Conservation (phyloP, 331 rosid species). For the Malus hybrid region DNA sequence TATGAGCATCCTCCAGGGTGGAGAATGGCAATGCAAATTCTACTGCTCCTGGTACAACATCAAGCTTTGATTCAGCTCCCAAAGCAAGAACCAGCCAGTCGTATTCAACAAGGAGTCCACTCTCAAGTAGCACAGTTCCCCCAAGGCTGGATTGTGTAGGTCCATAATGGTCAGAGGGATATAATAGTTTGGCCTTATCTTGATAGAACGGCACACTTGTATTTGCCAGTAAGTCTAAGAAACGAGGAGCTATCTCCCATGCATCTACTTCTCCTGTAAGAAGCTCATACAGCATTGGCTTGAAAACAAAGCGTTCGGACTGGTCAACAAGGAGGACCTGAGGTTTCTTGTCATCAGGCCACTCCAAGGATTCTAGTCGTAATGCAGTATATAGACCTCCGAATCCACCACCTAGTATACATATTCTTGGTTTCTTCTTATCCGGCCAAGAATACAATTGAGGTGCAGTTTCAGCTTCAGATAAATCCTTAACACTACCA, state of each 20-base stretch:
- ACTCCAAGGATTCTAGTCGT: constrained; percentile 81
- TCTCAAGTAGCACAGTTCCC: constrained; percentile 84
- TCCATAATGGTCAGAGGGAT: constrained; percentile 60
- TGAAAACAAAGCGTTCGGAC: constrained; percentile 87
- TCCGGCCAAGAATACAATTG: constrained; percentile 59
- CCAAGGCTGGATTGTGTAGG: constrained; percentile 41
- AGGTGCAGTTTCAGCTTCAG: constrained; percentile 36
- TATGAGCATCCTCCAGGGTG: constrained; percentile 79
- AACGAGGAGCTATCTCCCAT: constrained; percentile 98
- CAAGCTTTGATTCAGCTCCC: constrained; percentile 89
- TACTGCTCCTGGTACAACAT: constrained; percentile 82
- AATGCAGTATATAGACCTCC: constrained; percentile 95
- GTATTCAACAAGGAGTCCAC: constrained; percentile 85
- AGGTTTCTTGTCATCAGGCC: constrained; percentile 79
- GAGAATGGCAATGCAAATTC: constrained; percentile 85
- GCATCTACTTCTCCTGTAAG: constrained; percentile 94
- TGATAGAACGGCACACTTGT: constrained; percentile 68
- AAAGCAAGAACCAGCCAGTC: constrained; percentile 99
- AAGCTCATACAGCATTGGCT: constrained; percentile 97
- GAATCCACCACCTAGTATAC: constrained; percentile 95
- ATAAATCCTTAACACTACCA: constrained; percentile 35
- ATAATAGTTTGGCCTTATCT: constrained; percentile 67
- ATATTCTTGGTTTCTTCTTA: constrained; percentile 71
- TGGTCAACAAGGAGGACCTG: constrained; percentile 93
- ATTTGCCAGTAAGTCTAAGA: constrained; percentile 68